These are phyloP conservation scores for Diplocarpon mali DNA, from an alignment of 2,329 filamentous ascomycete species.

Conservation along the genomic window DNA sequence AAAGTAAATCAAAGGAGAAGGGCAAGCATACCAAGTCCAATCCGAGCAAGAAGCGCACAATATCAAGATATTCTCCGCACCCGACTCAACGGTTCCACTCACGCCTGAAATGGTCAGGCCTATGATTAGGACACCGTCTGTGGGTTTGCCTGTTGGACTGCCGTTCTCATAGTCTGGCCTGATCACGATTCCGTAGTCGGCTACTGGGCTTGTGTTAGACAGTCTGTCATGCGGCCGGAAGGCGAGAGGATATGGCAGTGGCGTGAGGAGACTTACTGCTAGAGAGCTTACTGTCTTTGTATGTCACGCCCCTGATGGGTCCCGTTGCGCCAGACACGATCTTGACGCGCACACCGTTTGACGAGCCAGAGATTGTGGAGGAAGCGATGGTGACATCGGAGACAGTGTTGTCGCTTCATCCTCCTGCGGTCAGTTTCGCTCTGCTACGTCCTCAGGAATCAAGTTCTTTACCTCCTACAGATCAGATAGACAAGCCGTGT, in stretches of 20 bases:
- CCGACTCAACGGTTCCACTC: conserved; percentile 32
- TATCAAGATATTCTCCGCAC: conserved; percentile 12
- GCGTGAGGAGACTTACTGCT: conserved; percentile 40
- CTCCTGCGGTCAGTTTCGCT: no score
- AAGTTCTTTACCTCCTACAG: neutral
- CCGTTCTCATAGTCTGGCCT: conserved; percentile 42
- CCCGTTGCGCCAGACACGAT: conserved; percentile 40
- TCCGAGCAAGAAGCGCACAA: conserved; percentile 29
- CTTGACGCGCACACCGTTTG: conserved; percentile 37
- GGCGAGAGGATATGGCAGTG: neutral
- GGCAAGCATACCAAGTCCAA: conserved; percentile 29
- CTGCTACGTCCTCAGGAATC: no score
- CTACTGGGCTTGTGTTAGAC: conserved; percentile 31
- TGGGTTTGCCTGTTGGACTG: conserved; percentile 32
- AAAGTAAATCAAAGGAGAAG: no score
- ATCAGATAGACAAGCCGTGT: conserved; percentile 5
- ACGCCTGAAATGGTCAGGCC: conserved; percentile 32
- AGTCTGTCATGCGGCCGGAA: conserved; percentile 11
- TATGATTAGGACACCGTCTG: conserved; percentile 38
- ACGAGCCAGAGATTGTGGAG: conserved; percentile 1
- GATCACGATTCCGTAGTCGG: conserved; percentile 39
- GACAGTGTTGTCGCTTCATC: conserved; percentile 1
- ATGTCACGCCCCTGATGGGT: conserved; percentile 39
- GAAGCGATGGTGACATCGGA: neutral
- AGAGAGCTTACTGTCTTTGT: conserved; percentile 38